Evolutionary conservation across 805 yeast genomes (phyloP).

Genomic region (Huiozyma naganishii): DNA sequence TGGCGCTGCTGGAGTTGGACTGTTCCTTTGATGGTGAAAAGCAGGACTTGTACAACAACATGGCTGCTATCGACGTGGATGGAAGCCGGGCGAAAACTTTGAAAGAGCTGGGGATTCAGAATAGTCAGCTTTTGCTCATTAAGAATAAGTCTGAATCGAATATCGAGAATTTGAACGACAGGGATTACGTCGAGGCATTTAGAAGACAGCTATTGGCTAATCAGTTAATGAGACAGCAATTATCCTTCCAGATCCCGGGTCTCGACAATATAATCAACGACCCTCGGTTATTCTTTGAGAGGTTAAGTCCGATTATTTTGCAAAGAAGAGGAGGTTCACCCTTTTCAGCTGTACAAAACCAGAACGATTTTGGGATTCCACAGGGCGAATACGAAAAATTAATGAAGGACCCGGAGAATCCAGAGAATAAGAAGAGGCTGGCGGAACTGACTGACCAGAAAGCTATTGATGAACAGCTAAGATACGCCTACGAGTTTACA

Average conservation of each 20-base stretch:
- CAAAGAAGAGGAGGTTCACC: constrained; percentile 18
- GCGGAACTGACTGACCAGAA: constrained; percentile 57
- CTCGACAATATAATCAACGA: constrained; percentile 37
- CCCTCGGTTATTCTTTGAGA: constrained; percentile 36
- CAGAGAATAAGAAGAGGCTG: constrained; percentile 55
- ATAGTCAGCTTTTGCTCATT: constrained; percentile 48
- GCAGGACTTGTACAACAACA: constrained; percentile 42
- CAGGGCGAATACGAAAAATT: constrained; percentile 40
- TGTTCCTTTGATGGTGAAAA: constrained; percentile 37
- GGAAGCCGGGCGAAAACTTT: constrained; percentile 30
- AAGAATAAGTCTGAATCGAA: constrained; percentile 16
- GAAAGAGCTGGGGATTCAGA: constrained; percentile 36
- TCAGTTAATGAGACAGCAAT: constrained; percentile 30
- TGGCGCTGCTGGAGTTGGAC: constrained; percentile 65
- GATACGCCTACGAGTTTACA: constrained; percentile 70
- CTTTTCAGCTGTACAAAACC: background rate
- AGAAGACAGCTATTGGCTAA: constrained; percentile 40
- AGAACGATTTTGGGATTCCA: constrained; percentile 27
- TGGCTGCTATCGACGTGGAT: constrained; percentile 28
- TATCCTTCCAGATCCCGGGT: constrained; percentile 35
- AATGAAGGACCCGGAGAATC: constrained; percentile 58
- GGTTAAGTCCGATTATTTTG: constrained; percentile 28
- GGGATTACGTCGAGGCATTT: constrained; percentile 32
- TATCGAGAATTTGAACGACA: constrained; percentile 9
- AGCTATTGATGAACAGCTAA: constrained; percentile 70